phyloP scores from a whole-genome alignment of 345 rosid species.

The Populus nigra region DNA sequence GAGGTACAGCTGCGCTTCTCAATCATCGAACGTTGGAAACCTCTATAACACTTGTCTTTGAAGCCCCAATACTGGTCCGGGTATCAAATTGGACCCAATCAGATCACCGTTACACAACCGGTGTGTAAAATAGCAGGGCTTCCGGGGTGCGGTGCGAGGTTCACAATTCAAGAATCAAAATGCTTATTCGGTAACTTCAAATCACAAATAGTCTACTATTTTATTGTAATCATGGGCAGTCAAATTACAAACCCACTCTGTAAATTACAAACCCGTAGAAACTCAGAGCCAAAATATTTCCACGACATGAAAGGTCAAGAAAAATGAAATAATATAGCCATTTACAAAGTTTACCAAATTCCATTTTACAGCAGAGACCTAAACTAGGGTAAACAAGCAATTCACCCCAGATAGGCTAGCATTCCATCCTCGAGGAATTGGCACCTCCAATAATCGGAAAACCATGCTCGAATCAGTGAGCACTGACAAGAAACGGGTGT shows the following conservation, averaged over 20 bases:
- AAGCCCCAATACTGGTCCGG: no score
- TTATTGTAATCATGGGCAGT: not conserved
- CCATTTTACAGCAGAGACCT: not conserved
- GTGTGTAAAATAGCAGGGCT: not conserved
- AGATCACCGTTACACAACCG: no score
- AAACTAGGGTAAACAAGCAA: not conserved
- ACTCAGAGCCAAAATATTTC: not conserved
- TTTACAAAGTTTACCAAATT: not conserved
- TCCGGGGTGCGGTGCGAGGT: not conserved
- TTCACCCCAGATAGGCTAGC: not conserved
- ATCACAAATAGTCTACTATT: not conserved
- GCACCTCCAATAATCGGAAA: not conserved
- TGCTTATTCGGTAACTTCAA: not conserved
- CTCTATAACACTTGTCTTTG: no score
- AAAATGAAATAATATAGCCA: slow-evolving; percentile 6
- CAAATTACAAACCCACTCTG: slow-evolving; percentile 3
- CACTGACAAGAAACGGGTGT: slow-evolving; percentile 90
- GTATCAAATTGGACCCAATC: no score
- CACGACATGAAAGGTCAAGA: not conserved
- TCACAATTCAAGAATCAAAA: not conserved
- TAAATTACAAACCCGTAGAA: slow-evolving; percentile 1
- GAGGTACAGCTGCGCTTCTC: no score
- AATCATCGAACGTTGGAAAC: no score
- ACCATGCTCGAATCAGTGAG: slow-evolving; percentile 41
- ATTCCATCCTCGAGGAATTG: not conserved